Conservation (phyloP, 257 asterid genomes). For the Petrea volubilis region DNA sequence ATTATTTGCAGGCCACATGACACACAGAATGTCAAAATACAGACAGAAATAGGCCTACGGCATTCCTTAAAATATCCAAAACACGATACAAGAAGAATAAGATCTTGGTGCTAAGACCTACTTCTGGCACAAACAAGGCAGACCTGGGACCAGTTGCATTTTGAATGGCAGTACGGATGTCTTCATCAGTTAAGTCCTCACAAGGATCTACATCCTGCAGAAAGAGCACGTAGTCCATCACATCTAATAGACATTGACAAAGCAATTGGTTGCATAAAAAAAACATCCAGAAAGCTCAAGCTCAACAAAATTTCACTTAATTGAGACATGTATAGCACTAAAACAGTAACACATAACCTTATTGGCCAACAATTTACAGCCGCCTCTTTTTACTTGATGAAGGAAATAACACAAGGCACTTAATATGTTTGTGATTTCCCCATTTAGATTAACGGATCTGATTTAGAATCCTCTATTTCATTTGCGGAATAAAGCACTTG, state of each 20-base stretch:
- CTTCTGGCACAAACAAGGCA: conserved; percentile 93
- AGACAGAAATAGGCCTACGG: neutral
- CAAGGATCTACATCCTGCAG: conserved; percentile 96
- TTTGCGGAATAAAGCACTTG: neutral
- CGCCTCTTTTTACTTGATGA: neutral
- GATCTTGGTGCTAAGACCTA: conserved; percentile 33
- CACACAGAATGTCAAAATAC: neutral
- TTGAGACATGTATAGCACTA: neutral
- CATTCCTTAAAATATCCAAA: neutral
- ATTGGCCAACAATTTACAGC: neutral
- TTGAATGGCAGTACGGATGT: conserved; percentile 93
- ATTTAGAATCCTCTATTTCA: neutral
- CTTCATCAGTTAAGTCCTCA: conserved; percentile 93
- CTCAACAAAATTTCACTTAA: neutral
- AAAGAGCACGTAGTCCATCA: conserved; percentile 13
- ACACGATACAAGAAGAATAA: neutral
- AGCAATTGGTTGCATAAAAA: neutral
- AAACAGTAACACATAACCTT: neutral
- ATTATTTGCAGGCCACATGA: conserved; percentile 12
- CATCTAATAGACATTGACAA: conserved; percentile 8
- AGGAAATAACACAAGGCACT: conserved; percentile 7
- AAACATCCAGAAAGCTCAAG: conserved; percentile 14
- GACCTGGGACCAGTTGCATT: conserved; percentile 93
- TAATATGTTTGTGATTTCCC: neutral
- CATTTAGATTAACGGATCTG: neutral